Base-by-base conservation (phyloP, 2,329 filamentous ascomycete genomes). In the Colletotrichum nymphaeae region DNA sequence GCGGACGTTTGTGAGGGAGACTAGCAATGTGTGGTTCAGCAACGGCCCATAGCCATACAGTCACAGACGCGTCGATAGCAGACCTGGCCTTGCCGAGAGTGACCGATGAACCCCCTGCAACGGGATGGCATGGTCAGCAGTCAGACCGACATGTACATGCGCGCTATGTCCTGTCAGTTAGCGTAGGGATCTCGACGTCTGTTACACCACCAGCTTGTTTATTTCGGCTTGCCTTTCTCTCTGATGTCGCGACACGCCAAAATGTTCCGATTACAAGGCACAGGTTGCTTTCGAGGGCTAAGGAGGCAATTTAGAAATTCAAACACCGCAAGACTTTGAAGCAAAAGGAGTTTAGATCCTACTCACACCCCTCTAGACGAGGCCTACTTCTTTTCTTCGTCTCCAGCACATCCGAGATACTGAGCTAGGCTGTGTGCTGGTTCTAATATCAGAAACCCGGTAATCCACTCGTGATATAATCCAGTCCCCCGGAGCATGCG, bases 81-180 rank as follows among this genome's bases (percentile, higher is more conserved):
- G 28, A 22, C 53, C 46, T 55, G 46, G n/a, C 22, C 62, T 14
- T 53, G 62, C 53, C n/a, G 32, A n/a, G 46, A 22, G 28, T n/a
- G 19, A 12, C 35, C 3, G 11, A 32, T 42, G 16, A 42, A 42
- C 19, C 19, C 30, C 53, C 19, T 60, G 53, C 32, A 55, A 35
- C 32, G 26, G 24, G 46, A 57, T 12, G 46, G 37, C 22, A 32
- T 16, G 24, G 26, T 26, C 53, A 72, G 32, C 59, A 63, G 66
- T 72, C 59, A 60, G 69, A 64, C 58, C 30, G 26, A 59, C 70
- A 72, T 63, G 59, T 35, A 35, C 70, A 64, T 35, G 64, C 58
- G 59, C 53, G 42, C 42, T 28, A 35, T 64, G 66, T 24, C 42
- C 26, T 46, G 32, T n/a, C 28, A 52, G 12, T 49, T n/a, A 7